Evolutionary conservation across 23 red algal genomes (phyloP).

Genomic region (Agarophyton chilense): DNA sequence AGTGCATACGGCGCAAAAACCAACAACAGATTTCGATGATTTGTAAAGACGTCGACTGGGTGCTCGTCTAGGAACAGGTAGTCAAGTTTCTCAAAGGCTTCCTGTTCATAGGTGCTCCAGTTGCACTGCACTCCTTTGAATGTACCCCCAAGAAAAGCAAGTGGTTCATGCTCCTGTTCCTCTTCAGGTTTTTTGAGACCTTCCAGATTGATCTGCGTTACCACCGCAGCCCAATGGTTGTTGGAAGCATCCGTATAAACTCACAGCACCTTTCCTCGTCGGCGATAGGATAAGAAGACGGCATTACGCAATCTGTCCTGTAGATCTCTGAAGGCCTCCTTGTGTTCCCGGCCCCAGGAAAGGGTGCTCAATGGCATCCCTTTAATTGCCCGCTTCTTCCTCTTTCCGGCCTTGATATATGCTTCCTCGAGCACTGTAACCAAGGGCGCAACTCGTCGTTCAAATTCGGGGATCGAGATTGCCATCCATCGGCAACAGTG

Average conservation of each 20-base stretch:
- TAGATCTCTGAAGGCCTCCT: background rate
- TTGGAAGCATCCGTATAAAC: conserved; percentile 55
- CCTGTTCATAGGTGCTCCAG: conserved; percentile 47
- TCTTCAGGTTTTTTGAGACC: background rate
- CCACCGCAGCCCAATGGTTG: background rate
- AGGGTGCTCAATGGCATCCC: background rate
- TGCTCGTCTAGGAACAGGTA: background rate
- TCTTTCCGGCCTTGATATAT: background rate
- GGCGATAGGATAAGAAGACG: conserved; percentile 9
- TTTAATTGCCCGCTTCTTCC: background rate
- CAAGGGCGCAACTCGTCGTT: background rate
- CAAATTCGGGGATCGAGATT: conserved; percentile 18
- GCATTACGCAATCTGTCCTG: background rate
- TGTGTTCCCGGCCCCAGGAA: background rate
- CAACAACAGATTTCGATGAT: conserved; percentile 57
- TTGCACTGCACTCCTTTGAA: background rate
- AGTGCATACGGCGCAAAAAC: conserved; percentile 24
- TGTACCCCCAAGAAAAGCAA: conserved; percentile 1
- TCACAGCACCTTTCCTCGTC: conserved; percentile 16
- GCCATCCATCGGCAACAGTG: conserved; percentile 43
- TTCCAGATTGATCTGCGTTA: background rate
- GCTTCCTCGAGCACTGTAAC: background rate
- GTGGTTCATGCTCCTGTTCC: conserved; percentile 30
- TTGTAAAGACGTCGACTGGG: background rate
- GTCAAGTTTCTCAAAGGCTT: conserved; percentile 15